Evolutionary conservation across 2,329 filamentous ascomycete genomes (phyloP).

Genomic region (Ophiostoma fasciatum): DNA sequence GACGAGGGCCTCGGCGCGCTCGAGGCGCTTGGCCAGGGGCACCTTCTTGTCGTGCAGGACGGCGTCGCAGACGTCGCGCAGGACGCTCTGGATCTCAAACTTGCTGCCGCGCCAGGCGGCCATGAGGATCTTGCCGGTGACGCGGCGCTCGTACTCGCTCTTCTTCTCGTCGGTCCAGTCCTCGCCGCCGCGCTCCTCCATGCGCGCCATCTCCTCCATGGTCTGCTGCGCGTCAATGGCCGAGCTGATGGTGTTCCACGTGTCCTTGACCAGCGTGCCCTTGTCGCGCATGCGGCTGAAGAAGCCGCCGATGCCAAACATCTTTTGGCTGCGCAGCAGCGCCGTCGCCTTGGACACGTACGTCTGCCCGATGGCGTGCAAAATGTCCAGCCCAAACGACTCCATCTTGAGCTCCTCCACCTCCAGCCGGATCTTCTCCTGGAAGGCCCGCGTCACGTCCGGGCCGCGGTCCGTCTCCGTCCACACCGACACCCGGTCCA

Average conservation of each 20-base stretch:
- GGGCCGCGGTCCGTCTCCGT: conserved; percentile 85
- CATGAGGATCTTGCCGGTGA: conserved; percentile 95
- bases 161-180: conserved; percentile 98
- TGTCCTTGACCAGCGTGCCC: conserved; percentile 92
- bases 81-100: conserved; percentile 93
- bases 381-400: conserved; percentile 88
- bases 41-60: conserved; percentile 71
- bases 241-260: conserved; percentile 92
- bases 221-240: conserved; percentile 96
- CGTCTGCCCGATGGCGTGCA: conserved; percentile 85
- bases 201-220: conserved; percentile 96
- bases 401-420: conserved; percentile 99
- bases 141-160: conserved; percentile 84
- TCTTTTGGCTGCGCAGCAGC: conserved; percentile 89
- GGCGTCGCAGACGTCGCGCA: conserved; percentile 85
- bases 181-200: conserved; percentile 87
- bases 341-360: conserved; percentile 79
- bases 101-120: conserved; percentile 93
- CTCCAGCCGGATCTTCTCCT: conserved; percentile 86
- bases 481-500: conserved; percentile 86
- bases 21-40: conserved; percentile 67
- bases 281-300: conserved; percentile 91
- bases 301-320: conserved; percentile 90
- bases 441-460: conserved; percentile 79
- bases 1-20: conserved; percentile 79